These are phyloP conservation scores for Solanum medicagineum DNA, from an alignment of 257 asterid genomes.

Conservation along the genomic window DNA sequence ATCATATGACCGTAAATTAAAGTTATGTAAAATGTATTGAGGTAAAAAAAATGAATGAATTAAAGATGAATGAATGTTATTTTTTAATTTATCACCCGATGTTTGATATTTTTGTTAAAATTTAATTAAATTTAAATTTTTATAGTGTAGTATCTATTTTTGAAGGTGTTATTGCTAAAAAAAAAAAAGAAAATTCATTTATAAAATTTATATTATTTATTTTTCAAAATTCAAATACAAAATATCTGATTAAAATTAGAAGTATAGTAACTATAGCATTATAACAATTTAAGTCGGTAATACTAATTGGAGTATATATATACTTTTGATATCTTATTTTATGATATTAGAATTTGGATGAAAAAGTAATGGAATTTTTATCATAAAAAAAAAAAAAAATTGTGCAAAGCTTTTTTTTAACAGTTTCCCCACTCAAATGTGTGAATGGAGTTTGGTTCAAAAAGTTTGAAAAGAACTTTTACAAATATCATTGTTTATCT, in stretches of 20 bases:
- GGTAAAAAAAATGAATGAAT: no score
- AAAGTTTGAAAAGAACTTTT: neutral
- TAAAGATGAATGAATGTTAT: no score
- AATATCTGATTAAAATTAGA: neutral
- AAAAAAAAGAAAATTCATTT: no score
- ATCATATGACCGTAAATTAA: no score
- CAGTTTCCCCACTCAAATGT: neutral
- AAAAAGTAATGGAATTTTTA: neutral
- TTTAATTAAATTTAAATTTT: neutral
- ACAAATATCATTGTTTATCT: neutral
- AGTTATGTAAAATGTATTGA: no score
- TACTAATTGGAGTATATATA: neutral
- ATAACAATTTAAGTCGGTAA: neutral
- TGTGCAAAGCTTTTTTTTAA: neutral
- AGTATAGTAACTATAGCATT: neutral
- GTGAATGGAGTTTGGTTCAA: neutral
- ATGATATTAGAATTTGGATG: neutral
- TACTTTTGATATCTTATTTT: neutral
- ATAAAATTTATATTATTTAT: no score
- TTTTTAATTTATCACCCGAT: neutral
- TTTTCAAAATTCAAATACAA: neutral
- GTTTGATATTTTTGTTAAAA: accelerated
- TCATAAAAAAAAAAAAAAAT: neutral
- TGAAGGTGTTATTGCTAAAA: neutral
- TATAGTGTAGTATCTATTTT: neutral